Evolutionary conservation across 352 stramenopile genomes (phyloP).

Genomic region (Saprolegnia parasitica): DNA sequence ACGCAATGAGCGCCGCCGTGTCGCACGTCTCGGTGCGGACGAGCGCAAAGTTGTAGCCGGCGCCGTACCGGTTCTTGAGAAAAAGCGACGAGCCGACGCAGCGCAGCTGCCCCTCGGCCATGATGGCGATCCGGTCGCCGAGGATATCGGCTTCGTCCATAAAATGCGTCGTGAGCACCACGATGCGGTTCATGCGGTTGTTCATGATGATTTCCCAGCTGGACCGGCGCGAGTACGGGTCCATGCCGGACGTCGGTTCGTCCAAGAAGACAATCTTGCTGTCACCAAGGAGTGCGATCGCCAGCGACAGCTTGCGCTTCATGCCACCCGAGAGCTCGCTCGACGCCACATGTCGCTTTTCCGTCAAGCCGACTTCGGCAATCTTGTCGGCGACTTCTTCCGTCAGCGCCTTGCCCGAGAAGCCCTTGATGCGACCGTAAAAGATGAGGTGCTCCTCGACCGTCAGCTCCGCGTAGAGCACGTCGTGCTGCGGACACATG

Average conservation of each 20-base stretch:
- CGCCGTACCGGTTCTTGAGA: conserved; percentile 76
- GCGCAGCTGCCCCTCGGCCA: conserved; percentile 64
- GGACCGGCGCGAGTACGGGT: conserved; percentile 89
- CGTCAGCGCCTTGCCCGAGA: conserved; percentile 32
- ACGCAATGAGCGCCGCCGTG: conserved; percentile 11
- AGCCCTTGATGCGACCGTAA: conserved; percentile 75
- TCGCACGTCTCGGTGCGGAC: conserved; percentile 21
- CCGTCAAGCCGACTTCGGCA: conserved; percentile 56
- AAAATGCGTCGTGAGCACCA: conserved; percentile 93
- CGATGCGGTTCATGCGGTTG: conserved; percentile 47
- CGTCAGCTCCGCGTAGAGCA: conserved; percentile 82
- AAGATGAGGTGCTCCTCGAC: conserved; percentile 88
- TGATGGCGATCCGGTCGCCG: conserved; percentile 78
- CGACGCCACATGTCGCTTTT: conserved; percentile 50
- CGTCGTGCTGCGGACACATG: conserved; percentile 90
- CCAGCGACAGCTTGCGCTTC: conserved; percentile 87
- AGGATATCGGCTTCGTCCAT: conserved; percentile 88
- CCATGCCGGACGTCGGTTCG: conserved; percentile 93
- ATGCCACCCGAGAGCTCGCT: conserved; percentile 58
- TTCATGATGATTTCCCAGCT: conserved; percentile 89
- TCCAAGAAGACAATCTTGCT: conserved; percentile 82
- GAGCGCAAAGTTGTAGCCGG: conserved; percentile 47
- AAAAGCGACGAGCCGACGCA: conserved; percentile 63
- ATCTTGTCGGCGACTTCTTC: conserved; percentile 46
- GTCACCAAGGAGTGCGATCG: conserved; percentile 85